Percentiles rank a stretch among this genome's conserved stretches.
phyloP scores from a whole-genome alignment of 2,329 filamentous ascomycete species.

The Setomelanomma holmii region DNA sequence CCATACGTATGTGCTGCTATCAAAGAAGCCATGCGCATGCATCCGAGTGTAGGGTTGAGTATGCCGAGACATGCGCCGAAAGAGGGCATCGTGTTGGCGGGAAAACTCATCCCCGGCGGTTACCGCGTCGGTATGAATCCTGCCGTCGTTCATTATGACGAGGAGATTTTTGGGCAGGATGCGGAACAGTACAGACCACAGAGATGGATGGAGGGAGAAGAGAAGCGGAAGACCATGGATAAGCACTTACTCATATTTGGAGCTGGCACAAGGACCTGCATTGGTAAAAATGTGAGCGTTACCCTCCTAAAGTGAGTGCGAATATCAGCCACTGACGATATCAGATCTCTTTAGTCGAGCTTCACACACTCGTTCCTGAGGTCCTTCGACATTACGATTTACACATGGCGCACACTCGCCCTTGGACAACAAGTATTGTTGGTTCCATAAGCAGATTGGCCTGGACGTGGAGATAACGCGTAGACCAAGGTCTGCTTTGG shows the following conservation, averaged over 20 bases:
- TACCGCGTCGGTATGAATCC: conserved; percentile 53
- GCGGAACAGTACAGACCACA: conserved; percentile 53
- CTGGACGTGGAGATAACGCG: no score
- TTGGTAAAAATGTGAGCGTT: conserved; percentile 59
- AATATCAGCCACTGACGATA: conserved; percentile 3
- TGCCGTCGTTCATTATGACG: conserved; percentile 53
- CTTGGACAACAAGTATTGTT: conserved; percentile 22
- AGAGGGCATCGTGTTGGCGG: conserved; percentile 67
- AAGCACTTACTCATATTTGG: conserved; percentile 48
- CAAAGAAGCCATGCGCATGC: conserved; percentile 77
- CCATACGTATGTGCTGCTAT: conserved; percentile 78
- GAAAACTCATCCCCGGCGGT: conserved; percentile 68
- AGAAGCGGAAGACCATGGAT: conserved; percentile 25
- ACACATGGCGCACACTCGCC: conserved; percentile 8
- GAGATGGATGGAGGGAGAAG: conserved; percentile 51
- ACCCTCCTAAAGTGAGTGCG: conserved; percentile 4
- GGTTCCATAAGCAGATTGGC: no score
- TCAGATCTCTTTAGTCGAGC: conserved; percentile 17
- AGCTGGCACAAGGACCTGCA: conserved; percentile 40
- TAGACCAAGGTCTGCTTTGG: no score
- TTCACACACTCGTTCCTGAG: conserved; percentile 12
- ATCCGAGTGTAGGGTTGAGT: conserved; percentile 74
- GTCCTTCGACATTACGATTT: conserved; percentile 10
- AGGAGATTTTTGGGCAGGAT: conserved; percentile 49
- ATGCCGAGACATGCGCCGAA: conserved; percentile 75